phyloP scores from a whole-genome alignment of 2,329 filamentous ascomycete genomes.

The Diplodia mutila region DNA sequence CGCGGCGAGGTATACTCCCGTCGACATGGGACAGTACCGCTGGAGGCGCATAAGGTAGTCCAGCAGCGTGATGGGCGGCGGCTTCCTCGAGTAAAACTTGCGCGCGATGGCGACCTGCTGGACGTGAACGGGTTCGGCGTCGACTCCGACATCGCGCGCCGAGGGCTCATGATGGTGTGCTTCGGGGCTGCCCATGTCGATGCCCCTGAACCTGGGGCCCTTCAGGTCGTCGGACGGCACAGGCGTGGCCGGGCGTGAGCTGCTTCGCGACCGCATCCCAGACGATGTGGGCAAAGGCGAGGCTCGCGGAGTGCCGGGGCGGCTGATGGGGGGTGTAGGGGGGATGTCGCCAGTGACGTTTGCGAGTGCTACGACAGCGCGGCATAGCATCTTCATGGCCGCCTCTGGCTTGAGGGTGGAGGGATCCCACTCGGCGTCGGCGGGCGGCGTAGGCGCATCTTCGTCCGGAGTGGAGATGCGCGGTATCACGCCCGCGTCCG shows the following conservation, averaged over 20 bases:
- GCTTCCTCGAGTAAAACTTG: constrained; percentile 89
- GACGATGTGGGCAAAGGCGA: constrained; percentile 1
- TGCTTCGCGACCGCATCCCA: constrained; percentile 30
- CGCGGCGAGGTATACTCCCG: constrained; percentile 88
- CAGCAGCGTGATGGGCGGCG: constrained; percentile 79
- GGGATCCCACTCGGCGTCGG: constrained; percentile 63
- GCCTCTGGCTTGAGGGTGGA: constrained; percentile 72
- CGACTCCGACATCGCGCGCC: constrained; percentile 56
- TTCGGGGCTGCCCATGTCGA: constrained; percentile 54
- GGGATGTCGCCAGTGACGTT: constrained; percentile 76
- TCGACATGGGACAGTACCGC: constrained; percentile 89
- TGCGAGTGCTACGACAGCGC: constrained; percentile 62
- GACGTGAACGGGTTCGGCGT: constrained; percentile 72
- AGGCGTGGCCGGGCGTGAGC: constrained; percentile 45
- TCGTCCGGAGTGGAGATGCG: constrained; percentile 38
- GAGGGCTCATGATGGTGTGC: constrained; percentile 54
- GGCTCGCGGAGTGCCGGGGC: constrained; percentile 59
- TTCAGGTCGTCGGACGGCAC: constrained; percentile 47
- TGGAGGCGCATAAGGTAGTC: constrained; percentile 88
- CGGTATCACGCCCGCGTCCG: constrained; percentile 46
- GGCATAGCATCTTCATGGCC: constrained; percentile 78
- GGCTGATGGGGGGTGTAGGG: constrained; percentile 72
- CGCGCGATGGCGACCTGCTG: constrained; percentile 86
- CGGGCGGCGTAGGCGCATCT: constrained; percentile 45
- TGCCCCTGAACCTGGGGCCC: constrained; percentile 39